A percentile compares a stretch with the other conserved stretches of the same genome.
Evolutionary conservation across 352 stramenopile genomes (phyloP).

Genomic region (Phytophthora sansomeana): DNA sequence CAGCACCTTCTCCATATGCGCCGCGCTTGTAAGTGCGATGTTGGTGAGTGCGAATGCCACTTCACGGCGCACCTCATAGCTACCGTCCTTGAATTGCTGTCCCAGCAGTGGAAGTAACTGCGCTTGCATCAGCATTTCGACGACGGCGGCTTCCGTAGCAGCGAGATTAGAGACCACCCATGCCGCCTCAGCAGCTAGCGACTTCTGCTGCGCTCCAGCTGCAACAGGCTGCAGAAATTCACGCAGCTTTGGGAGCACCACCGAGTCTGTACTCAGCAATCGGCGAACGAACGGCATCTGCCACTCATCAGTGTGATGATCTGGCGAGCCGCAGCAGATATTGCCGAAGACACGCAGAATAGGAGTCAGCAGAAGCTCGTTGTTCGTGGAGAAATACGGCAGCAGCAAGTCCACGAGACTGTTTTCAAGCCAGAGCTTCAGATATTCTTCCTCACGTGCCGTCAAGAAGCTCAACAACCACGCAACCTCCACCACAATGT

Average conservation of each 20-base stretch:
- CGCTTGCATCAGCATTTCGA: constrained; percentile 61
- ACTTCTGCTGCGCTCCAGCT: constrained; percentile 33
- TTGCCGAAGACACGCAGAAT: constrained; percentile 85
- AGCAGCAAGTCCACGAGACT: constrained; percentile 61
- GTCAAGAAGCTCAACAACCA: constrained; percentile 91
- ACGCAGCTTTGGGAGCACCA: constrained; percentile 65
- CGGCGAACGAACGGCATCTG: constrained; percentile 67
- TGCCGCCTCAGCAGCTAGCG: constrained; percentile 64
- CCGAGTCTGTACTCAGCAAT: constrained; percentile 52
- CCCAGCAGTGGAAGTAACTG: constrained; percentile 65
- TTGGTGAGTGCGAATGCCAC: constrained; percentile 80
- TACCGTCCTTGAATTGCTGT: constrained; percentile 65
- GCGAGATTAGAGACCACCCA: constrained; percentile 87
- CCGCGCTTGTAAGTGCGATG: constrained; percentile 67
- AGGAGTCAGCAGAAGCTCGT: constrained; percentile 75
- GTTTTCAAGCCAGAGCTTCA: constrained; percentile 73
- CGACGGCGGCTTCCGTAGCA: constrained; percentile 56
- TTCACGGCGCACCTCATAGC: constrained; percentile 76
- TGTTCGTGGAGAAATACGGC: constrained; percentile 64
- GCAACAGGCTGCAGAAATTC: constrained; percentile 56
- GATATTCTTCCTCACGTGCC: constrained; percentile 74
- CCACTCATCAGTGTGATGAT: constrained; percentile 82
- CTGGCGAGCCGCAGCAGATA: constrained; percentile 70
- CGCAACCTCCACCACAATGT: constrained; percentile 76
- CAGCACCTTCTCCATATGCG: constrained; percentile 63